Evolutionary conservation across 2,329 filamentous ascomycete genomes (phyloP).

Genomic region (Lachnum nothofagi): DNA sequence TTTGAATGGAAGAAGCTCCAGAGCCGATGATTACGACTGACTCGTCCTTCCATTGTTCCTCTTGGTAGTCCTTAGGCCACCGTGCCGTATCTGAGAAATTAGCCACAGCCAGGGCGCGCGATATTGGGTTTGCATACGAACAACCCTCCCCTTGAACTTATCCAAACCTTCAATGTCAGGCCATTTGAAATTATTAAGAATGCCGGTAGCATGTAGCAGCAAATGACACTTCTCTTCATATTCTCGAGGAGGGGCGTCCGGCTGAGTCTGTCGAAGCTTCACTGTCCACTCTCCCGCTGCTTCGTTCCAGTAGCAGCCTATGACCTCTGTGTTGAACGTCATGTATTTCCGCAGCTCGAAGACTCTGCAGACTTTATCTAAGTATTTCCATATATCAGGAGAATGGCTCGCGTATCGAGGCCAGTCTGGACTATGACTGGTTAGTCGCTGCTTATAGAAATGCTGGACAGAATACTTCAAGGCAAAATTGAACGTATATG

Average conservation of each 20-base stretch:
- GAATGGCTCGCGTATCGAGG: slow-evolving; percentile 51
- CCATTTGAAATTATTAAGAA: slow-evolving; percentile 37
- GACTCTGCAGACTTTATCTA: slow-evolving; percentile 43
- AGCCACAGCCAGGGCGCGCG: slow-evolving; percentile 26
- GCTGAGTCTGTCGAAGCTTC: slow-evolving; percentile 38
- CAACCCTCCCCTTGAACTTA: slow-evolving; percentile 41
- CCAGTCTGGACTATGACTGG: slow-evolving; percentile 41
- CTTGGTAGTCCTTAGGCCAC: slow-evolving; percentile 37
- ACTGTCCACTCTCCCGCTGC: slow-evolving; percentile 46
- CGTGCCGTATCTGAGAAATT: slow-evolving; percentile 37
- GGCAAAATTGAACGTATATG: slow-evolving; percentile 49
- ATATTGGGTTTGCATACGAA: slow-evolving; percentile 40
- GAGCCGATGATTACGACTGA: slow-evolving; percentile 38
- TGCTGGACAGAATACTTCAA: slow-evolving; percentile 37
- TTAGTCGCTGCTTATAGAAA: neutral
- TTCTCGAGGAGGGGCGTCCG: slow-evolving; percentile 10
- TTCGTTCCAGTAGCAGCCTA: slow-evolving; percentile 45
- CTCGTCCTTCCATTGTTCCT: slow-evolving; percentile 25
- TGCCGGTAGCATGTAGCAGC: slow-evolving; percentile 24
- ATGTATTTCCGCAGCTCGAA: slow-evolving; percentile 49
- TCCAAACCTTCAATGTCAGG: slow-evolving; percentile 44
- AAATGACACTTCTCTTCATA: slow-evolving; percentile 26
- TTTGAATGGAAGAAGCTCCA: slow-evolving; percentile 36
- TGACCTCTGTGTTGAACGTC: slow-evolving; percentile 45
- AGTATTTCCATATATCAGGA: slow-evolving; percentile 50